Evolutionary conservation across 2,329 filamentous ascomycete species (phyloP).

Genomic region (Xylariaceae sp.): DNA sequence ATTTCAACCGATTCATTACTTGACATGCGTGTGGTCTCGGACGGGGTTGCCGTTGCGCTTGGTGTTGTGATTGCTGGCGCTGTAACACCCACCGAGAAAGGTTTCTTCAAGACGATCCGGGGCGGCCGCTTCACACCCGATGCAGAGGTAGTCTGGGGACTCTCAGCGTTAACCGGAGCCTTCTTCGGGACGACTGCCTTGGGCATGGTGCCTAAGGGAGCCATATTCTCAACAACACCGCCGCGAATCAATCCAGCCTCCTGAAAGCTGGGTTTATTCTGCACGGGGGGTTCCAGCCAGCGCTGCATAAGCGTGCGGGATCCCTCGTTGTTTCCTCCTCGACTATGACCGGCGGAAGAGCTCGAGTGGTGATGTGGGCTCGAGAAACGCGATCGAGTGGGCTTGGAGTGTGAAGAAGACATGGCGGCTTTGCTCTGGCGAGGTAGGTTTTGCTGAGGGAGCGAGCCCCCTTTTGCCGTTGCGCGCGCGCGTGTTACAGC

Average conservation of each 20-base stretch:
- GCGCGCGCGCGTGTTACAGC: constrained; percentile 32
- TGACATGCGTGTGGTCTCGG: constrained; percentile 34
- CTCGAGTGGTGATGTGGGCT: constrained; percentile 55
- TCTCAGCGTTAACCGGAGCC: constrained; percentile 45
- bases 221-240: constrained; percentile 85
- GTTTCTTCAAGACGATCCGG: constrained; percentile 44
- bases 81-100: constrained; percentile 18
- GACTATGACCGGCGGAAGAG: constrained; percentile 39
- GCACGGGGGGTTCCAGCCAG: constrained; percentile 66
- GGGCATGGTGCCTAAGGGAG: constrained; percentile 77
- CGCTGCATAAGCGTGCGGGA: constrained; percentile 59
- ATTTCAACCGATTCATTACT: constrained; percentile 15
- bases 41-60: constrained; percentile 38
- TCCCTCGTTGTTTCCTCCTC: constrained; percentile 37
- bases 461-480: constrained; percentile 38
- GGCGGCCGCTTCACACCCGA: constrained; percentile 37
- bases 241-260: constrained; percentile 76
- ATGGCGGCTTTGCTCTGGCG: constrained; percentile 21
- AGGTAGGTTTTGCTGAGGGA: constrained; percentile 30
- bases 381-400: constrained; percentile 60
- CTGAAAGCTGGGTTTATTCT: constrained; percentile 74
- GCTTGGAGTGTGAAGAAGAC: constrained; percentile 39
- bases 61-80: constrained; percentile 31
- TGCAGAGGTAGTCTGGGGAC: constrained; percentile 15
- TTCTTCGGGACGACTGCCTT: constrained; percentile 66